Base-by-base conservation (phyloP, 2,329 filamentous ascomycete genomes). In the Erysiphe neolycopersici region DNA sequence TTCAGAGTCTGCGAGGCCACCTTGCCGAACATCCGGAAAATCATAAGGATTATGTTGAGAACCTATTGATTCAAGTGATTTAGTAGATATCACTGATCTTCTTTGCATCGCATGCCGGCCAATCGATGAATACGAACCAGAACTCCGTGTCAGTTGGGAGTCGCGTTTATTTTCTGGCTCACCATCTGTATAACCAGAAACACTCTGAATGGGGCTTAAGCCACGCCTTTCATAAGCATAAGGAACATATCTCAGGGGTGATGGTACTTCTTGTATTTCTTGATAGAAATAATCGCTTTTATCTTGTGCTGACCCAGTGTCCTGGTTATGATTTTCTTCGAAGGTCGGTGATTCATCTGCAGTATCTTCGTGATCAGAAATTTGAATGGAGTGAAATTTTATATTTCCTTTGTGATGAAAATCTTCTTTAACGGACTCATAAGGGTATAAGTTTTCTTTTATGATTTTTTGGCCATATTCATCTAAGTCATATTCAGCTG, bases 191-290 rank as follows among this genome's bases (percentile, higher is more conserved):
- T 84, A 87, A 48, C 85, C 89, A 11, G 83, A 87, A 14, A 93
- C 81, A 53, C 85, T 94, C 51, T 89, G 85, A 47, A 92, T 85
- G 0, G 87, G 87, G 55, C 85, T 94, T 41, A 91, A 61, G 11
- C 75, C 77, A 37, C 80, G 76, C 43, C 72, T 68, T 50, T 78
- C 72, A 11, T 73, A 67, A 51, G 76, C 69, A 48, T 80, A 76
- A 1, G 76, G 71, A n/a, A 75, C 66, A 51, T 78, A 79, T 49
- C 70, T 71, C 26, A 75, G 59, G 14, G 71, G 72, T 3, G 71
- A 68, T 2, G 73, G 72, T 2, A 77, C 73, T 47, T 76, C 70
- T 50, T 76, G 73, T 3, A 51, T 50, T 39, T 53, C 53, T 38
- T 57, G 53, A 45, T 55, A 60, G 37, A 57, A 55, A 44, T 69